Evolutionary conservation across 768 basidiomycete genomes (phyloP).

Genomic region (Russula lepida): DNA sequence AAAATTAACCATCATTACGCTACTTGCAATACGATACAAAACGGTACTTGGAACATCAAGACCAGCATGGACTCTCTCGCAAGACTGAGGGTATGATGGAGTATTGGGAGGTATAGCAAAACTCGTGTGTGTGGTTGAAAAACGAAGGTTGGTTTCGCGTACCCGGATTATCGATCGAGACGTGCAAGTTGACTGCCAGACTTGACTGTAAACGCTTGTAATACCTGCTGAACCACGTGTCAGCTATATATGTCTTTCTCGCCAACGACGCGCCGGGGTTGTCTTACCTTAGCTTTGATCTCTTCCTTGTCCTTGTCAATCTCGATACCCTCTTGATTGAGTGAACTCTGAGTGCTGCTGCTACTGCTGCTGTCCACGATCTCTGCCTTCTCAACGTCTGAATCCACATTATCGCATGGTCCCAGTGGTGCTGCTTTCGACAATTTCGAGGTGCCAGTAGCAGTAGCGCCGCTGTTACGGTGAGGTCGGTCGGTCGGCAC

Average conservation of each 20-base stretch:
- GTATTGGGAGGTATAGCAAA: slow-evolving; percentile 1
- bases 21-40: slow-evolving; percentile 3
- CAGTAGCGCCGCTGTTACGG: not conserved
- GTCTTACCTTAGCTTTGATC: not conserved
- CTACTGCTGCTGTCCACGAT: not conserved
- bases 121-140: not conserved
- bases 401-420: not conserved
- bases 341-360: not conserved
- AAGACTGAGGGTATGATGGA: not conserved
- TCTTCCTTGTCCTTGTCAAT: not conserved
- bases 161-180: not conserved
- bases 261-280: not conserved
- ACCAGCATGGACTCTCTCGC: not conserved
- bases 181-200: slow-evolving; percentile 7
- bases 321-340: not conserved
- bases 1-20: not conserved
- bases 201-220: slow-evolving; percentile 8
- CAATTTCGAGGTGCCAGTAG: not conserved
- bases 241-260: not conserved
- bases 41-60: not conserved
- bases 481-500: not conserved
- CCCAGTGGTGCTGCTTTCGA: not conserved
- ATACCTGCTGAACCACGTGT: not conserved
- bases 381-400: not conserved
- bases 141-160: not conserved